Conservation (phyloP, 1,284 basidiomycete genomes). For the Ustilago trichophora region DNA sequence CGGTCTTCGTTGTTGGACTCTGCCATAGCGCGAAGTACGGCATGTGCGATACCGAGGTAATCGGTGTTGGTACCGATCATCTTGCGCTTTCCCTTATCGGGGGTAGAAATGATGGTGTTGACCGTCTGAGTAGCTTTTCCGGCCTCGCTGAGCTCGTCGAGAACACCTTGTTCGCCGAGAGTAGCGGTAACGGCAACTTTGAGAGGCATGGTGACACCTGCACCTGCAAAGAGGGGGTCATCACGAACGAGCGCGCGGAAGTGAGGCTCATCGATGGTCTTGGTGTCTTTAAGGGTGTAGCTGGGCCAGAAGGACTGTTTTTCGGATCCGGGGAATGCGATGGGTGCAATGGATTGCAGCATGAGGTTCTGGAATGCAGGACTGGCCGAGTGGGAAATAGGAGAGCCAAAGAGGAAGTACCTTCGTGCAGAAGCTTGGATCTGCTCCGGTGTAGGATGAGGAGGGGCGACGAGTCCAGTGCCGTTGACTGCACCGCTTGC, state of each 20-base stretch:
- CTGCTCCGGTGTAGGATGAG: slow-evolving; percentile 44
- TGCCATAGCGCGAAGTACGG: slow-evolving; percentile 39
- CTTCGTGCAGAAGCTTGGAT: slow-evolving; percentile 32
- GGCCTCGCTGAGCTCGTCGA: slow-evolving; percentile 49
- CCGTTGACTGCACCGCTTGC: background rate
- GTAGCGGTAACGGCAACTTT: slow-evolving; percentile 43
- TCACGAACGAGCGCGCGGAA: slow-evolving; percentile 29
- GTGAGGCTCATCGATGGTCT: slow-evolving; percentile 42
- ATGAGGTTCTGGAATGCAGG: slow-evolving; percentile 54
- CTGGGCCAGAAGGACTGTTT: slow-evolving; percentile 25
- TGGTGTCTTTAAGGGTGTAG: slow-evolving; percentile 51
- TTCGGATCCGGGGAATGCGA: slow-evolving; percentile 14
- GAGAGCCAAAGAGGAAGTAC: slow-evolving; percentile 50
- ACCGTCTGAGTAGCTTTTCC: slow-evolving; percentile 46
- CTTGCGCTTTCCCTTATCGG: slow-evolving; percentile 15
- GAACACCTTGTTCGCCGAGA: slow-evolving; percentile 26
- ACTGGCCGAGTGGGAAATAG: slow-evolving; percentile 53
- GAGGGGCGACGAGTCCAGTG: slow-evolving; percentile 11
- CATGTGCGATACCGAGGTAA: slow-evolving; percentile 48
- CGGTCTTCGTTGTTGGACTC: slow-evolving; percentile 21
- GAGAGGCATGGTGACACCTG: slow-evolving; percentile 51
- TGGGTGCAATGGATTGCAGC: slow-evolving; percentile 35
- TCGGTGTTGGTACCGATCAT: slow-evolving; percentile 58
- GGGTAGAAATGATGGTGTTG: slow-evolving; percentile 50
- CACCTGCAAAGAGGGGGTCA: slow-evolving; percentile 44